A percentile compares a stretch with the other conserved stretches of the same genome.
Evolutionary conservation across 148 eudicot species (phyloP).

Genomic region (Rhododendron molle): DNA sequence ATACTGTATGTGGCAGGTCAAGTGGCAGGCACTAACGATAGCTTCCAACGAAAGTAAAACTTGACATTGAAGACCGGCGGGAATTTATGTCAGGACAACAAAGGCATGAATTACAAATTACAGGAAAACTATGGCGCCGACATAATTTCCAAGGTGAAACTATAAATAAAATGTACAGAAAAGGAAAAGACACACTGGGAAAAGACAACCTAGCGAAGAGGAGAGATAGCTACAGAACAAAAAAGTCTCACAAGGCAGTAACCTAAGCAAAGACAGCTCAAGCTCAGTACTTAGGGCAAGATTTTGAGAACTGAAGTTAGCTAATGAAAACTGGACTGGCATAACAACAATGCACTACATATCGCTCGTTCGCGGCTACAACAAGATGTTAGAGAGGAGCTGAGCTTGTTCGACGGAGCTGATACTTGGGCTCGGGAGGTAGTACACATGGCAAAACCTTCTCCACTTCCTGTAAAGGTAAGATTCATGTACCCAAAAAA

Average conservation of each 20-base stretch:
- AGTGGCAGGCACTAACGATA: background rate
- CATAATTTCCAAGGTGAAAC: slow-evolving; percentile 4
- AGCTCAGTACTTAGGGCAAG: background rate
- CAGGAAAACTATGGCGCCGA: background rate
- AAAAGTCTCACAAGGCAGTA: background rate
- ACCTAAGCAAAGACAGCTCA: slow-evolving; percentile 6
- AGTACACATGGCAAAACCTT: slow-evolving; percentile 62
- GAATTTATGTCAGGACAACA: background rate
- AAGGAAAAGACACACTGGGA: slow-evolving; percentile 5
- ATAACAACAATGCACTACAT: slow-evolving; percentile 15
- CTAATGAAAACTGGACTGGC: slow-evolving; percentile 12
- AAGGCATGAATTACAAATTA: background rate
- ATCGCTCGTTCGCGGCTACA: background rate
- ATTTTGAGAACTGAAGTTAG: slow-evolving; percentile 10
- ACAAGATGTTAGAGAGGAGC: slow-evolving; percentile 40
- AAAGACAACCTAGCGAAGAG: slow-evolving; percentile 2
- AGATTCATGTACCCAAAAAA: background rate
- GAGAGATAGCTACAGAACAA: background rate
- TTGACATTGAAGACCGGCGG: background rate
- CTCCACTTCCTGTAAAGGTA: slow-evolving; percentile 60
- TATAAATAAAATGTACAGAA: slow-evolving; percentile 31
- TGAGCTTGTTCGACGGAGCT: slow-evolving; percentile 88
- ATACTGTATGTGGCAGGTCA: background rate
- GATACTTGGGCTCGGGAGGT: slow-evolving; percentile 75
- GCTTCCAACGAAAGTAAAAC: background rate